phyloP scores from a whole-genome alignment of 306 rosid genomes.

The Dicorynia guianensis region DNA sequence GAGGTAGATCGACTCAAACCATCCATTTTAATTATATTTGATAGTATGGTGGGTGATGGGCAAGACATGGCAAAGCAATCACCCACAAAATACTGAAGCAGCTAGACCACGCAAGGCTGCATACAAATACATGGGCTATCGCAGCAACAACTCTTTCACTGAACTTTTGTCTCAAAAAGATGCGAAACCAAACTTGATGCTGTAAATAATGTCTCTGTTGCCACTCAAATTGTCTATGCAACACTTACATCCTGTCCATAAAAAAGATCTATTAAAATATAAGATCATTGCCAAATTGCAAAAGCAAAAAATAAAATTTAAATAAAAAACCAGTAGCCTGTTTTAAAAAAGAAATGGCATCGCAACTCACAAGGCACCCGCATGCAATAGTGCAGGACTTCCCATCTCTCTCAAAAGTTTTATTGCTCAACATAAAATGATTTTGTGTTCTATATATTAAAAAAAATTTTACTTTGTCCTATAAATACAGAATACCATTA shows the following conservation, averaged over 20 bases:
- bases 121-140: constrained; percentile 48
- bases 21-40: constrained; percentile 29
- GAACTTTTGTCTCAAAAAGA: constrained; percentile 43
- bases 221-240: constrained; percentile 40
- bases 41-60: constrained; percentile 31
- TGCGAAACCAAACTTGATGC: constrained; percentile 24
- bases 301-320: not conserved
- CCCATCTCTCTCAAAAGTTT: not conserved
- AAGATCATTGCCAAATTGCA: not conserved
- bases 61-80: constrained; percentile 36
- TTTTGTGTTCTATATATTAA: no score
- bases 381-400: not conserved
- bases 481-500: constrained; percentile 1
- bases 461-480: no score
- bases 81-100: constrained; percentile 44
- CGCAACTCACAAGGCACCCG: constrained; percentile 3
- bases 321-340: not conserved
- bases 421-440: no score
- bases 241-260: constrained; percentile 38
- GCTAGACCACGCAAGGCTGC: constrained; percentile 47
- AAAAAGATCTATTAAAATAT: not conserved
- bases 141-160: constrained; percentile 42
- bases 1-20: constrained; percentile 27
- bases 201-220: constrained; percentile 40
- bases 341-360: not conserved